Evolutionary conservation across 2,329 filamentous ascomycete species (phyloP), one percentile per base, ranked within the genome.

Genomic region (Metarhizium humberi): DNA sequence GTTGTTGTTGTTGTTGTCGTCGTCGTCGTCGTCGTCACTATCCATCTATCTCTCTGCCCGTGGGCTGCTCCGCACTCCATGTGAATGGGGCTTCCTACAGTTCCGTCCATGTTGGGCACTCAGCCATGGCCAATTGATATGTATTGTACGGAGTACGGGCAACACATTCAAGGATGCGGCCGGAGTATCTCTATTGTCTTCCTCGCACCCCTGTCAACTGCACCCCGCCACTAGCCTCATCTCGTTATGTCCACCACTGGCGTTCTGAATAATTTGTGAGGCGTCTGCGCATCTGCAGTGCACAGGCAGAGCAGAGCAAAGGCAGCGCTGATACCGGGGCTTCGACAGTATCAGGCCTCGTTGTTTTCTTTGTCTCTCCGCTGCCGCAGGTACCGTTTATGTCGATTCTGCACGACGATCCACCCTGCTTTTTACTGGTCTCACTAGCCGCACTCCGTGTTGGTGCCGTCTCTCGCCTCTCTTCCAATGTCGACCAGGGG

Each of bases 351-450:
- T 56, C 57, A 56, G 30, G 18, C 52, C 14, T 29, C 38, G 53
- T 52, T 52, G 46, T 16, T 59, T 59, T 45, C 46, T 58, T 55
- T 61, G 61, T 63, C 60, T 63, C 58, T 60, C 57, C 49, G 58
- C 34, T 55, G 62, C 64, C 61, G 60, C 66, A 67, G 66, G 65
- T 65, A 64, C 62, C 59, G 57, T 58, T 62, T 60, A 57, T 63
- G 62, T 61, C 65, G 60, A 68, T 64, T 61, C 59, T 66, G 61
- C 66, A 63, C 55, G 56, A 60, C 51, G 61, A 60, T 64, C 63
- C 65, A 68, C 64, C 58, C 51, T 53, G 52, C 18, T 49, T 30
- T 47, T 51, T 25, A 45, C 50, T 53, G 57, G 53, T 53, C 55
- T 61, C 58, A 58, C 64, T 60, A 59, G 62, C 57, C 55, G 58